Percentiles rank a stretch among this genome's conserved stretches.
Conservation (phyloP, 371 early-diverging fungal genomes). For the Chytridium lagenaria region DNA sequence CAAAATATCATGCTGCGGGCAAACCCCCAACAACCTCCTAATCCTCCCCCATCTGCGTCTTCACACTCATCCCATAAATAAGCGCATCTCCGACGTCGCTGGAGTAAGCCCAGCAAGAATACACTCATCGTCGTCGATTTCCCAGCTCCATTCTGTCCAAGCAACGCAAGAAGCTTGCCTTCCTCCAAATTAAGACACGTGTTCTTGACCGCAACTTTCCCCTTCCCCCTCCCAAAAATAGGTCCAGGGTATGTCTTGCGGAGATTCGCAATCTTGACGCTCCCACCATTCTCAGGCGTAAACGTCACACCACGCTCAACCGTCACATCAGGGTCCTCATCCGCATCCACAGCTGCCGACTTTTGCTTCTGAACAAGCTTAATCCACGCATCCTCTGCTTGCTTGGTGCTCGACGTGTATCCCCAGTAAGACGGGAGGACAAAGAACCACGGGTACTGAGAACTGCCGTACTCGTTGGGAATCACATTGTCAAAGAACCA, state of each 20-base stretch:
- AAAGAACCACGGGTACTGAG: constrained; percentile 62
- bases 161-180: constrained; percentile 64
- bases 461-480: constrained; percentile 72
- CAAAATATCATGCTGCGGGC: constrained; percentile 68
- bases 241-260: constrained; percentile 64
- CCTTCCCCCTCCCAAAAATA: constrained; percentile 49
- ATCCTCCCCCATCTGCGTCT: constrained; percentile 63
- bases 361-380: constrained; percentile 16
- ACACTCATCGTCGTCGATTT: constrained; percentile 62
- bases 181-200: constrained; percentile 64
- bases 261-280: constrained; percentile 66
- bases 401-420: constrained; percentile 32
- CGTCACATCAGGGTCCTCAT: constrained; percentile 52
- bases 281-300: constrained; percentile 14
- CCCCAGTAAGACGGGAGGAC: constrained; percentile 70
- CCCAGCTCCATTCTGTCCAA: constrained; percentile 81
- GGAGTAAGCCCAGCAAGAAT: constrained; percentile 72
- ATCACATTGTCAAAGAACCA: constrained; percentile 72
- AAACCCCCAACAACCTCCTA: constrained; percentile 71
- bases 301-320: neutral
- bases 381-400: constrained; percentile 44
- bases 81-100: constrained; percentile 65
- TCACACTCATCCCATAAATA: constrained; percentile 61
- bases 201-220: constrained; percentile 71
- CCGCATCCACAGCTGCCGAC: constrained; percentile 19